Evolutionary conservation across 2,329 filamentous ascomycete genomes (phyloP), one percentile per base, ranked within the genome.

Genomic region (Incumbomyces lentus): DNA sequence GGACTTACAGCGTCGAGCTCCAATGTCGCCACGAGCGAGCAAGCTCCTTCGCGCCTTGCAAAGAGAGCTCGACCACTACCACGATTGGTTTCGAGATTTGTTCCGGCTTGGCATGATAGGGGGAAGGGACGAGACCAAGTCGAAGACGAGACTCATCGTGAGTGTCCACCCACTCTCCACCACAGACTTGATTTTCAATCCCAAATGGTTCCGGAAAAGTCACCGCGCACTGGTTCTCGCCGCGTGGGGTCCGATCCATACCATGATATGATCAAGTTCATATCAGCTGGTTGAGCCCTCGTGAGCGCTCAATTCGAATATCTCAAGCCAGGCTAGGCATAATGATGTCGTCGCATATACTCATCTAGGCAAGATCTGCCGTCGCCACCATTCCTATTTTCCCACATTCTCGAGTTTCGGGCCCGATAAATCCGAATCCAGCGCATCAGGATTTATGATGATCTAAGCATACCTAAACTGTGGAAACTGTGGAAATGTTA

Each of bases 241-340:
- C 16, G n/a, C 3, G 29, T 8, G 17, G 40, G 19, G 5, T 45
- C 33, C 12, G 34, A 45, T 13, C 14, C 42, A 12, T 45, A 45
- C 18, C 42, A 45, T 17, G 42, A 45, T 17, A 30, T 45, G 33
- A 45, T 45, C 16, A 37, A 16, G 19, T n/a, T 35, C 8, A 45
- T 45, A 13, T 30, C 42, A 12, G 22, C 22, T 26, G 8, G 22
- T 26, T 26, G 22, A 26, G 22, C 8, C 8, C 22, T 26, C 8
- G 22, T 26, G 5, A 8, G 22, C 22, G 22, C n/a, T n/a, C n/a
- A n/a, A n/a, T n/a, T n/a, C n/a, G n/a, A n/a, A n/a, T n/a, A n/a
- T n/a, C n/a, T n/a, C n/a, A n/a, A n/a, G n/a, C n/a, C n/a, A n/a
- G n/a, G n/a, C n/a, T n/a, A n/a, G n/a, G n/a, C n/a, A n/a, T n/a